Evolutionary conservation across 2,329 filamentous ascomycete species (phyloP).

Genomic region (Cytospora chrysosperma): DNA sequence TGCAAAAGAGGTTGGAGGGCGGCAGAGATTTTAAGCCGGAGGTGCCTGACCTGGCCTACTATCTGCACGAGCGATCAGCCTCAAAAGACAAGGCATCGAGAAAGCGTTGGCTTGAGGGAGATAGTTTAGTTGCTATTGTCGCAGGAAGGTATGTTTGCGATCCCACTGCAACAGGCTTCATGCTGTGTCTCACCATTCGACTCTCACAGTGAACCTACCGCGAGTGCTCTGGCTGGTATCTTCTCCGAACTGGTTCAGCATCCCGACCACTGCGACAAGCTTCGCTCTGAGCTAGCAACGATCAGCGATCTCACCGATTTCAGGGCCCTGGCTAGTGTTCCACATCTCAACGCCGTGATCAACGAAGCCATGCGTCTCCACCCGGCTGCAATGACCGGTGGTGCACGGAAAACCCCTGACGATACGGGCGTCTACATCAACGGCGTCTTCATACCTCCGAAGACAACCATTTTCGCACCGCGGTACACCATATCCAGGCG

Average conservation of each 20-base stretch:
- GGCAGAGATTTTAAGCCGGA: not conserved
- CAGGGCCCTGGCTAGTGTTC: not conserved
- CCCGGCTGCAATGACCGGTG: constrained; percentile 27
- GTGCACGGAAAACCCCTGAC: constrained; percentile 25
- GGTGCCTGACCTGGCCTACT: not conserved
- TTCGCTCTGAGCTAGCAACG: not conserved
- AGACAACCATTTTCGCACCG: constrained; percentile 24
- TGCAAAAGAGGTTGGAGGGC: not conserved
- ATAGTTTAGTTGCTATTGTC: not conserved
- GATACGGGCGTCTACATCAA: constrained; percentile 20
- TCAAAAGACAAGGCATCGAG: not conserved
- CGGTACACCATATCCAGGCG: constrained; percentile 26
- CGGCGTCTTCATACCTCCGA: constrained; percentile 18
- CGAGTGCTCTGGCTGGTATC: not conserved
- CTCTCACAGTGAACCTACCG: not conserved
- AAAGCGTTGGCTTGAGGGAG: not conserved
- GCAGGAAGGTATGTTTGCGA: not conserved
- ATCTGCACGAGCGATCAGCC: not conserved
- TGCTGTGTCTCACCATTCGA: not conserved
- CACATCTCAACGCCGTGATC: not conserved
- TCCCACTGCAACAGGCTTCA: not conserved
- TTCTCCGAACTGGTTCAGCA: not conserved
- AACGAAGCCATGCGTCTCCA: constrained; percentile 4
- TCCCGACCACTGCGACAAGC: not conserved
- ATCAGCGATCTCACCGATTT: not conserved